These are phyloP conservation scores for Parastagonospora nodorum DNA, from an alignment of 2,329 filamentous ascomycete species.

Conservation along the genomic window DNA sequence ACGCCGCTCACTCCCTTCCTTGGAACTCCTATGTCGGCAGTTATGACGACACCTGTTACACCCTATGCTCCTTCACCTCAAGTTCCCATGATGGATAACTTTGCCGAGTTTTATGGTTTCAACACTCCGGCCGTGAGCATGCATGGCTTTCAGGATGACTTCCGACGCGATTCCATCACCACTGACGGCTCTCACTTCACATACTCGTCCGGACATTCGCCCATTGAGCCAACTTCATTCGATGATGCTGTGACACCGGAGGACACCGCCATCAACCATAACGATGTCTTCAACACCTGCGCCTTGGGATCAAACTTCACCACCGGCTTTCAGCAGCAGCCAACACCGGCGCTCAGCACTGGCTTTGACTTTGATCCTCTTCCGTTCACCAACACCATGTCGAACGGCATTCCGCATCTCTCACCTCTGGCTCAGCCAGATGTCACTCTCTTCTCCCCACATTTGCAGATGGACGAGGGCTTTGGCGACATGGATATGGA, in stretches of 20 bases:
- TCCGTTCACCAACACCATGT: conserved; percentile 33
- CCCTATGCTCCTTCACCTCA: conserved; percentile 51
- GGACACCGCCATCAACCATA: conserved; percentile 60
- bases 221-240: conserved; percentile 48
- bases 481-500: conserved; percentile 56
- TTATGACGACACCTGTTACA: conserved; percentile 43
- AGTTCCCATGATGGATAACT: conserved; percentile 42
- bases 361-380: conserved; percentile 49
- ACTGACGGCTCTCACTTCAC: conserved; percentile 45
- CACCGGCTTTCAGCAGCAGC: conserved; percentile 62
- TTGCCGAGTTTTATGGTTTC: conserved; percentile 36
- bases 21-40: conserved; percentile 42
- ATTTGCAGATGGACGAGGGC: conserved; percentile 66
- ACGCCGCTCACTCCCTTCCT: conserved; percentile 45
- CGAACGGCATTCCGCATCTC: conserved; percentile 56
- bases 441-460: conserved; percentile 71
- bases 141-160: conserved; percentile 37
- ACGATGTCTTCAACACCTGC: conserved; percentile 60
- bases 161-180: conserved; percentile 45
- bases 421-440: conserved; percentile 72
- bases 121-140: conserved; percentile 39
- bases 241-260: conserved; percentile 52
- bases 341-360: conserved; percentile 51
- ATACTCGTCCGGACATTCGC: conserved; percentile 49
- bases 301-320: conserved; percentile 68